These are phyloP conservation scores for Aspergillus aculeatinus DNA, from an alignment of 2,329 filamentous ascomycete species.

Conservation along the genomic window DNA sequence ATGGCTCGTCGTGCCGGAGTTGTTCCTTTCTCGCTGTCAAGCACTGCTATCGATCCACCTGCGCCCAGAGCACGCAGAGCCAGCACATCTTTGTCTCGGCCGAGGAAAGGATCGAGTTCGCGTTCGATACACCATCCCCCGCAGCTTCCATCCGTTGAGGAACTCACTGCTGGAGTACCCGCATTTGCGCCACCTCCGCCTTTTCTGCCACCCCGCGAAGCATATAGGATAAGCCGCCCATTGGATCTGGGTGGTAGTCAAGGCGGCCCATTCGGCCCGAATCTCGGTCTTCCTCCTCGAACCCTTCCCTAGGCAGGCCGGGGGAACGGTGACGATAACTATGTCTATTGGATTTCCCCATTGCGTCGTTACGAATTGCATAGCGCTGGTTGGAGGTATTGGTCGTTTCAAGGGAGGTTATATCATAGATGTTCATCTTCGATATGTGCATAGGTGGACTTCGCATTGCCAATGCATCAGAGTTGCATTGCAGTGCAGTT, in stretches of 20 bases:
- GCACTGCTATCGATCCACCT: conserved; percentile 53
- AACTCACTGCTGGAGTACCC: conserved; percentile 48
- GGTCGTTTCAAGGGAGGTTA: conserved; percentile 32
- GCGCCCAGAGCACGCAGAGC: conserved; percentile 36
- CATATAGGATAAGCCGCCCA: conserved; percentile 34
- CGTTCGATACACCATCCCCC: conserved; percentile 34
- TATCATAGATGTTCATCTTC: conserved; percentile 30
- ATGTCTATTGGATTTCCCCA: conserved; percentile 26
- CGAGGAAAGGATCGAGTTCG: conserved; percentile 41
- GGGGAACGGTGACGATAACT: conserved; percentile 9
- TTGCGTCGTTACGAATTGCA: conserved; percentile 39
- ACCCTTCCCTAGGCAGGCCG: conserved; percentile 31
- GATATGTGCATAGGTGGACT: conserved; percentile 12
- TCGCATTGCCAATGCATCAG: neutral
- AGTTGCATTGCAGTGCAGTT: neutral
- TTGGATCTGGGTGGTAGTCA: conserved; percentile 33
- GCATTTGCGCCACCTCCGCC: conserved; percentile 43
- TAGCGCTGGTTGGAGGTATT: conserved; percentile 39
- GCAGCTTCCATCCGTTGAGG: conserved; percentile 47
- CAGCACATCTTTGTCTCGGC: conserved; percentile 40
- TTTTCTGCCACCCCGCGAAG: conserved; percentile 35
- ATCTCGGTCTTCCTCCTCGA: conserved; percentile 36
- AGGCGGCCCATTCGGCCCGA: conserved; percentile 32
- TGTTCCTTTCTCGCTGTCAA: conserved; percentile 74
- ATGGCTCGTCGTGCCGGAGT: conserved; percentile 93